Conservation (phyloP, 139 green algal genomes). For the Edaphochlamys debaryana region DNA sequence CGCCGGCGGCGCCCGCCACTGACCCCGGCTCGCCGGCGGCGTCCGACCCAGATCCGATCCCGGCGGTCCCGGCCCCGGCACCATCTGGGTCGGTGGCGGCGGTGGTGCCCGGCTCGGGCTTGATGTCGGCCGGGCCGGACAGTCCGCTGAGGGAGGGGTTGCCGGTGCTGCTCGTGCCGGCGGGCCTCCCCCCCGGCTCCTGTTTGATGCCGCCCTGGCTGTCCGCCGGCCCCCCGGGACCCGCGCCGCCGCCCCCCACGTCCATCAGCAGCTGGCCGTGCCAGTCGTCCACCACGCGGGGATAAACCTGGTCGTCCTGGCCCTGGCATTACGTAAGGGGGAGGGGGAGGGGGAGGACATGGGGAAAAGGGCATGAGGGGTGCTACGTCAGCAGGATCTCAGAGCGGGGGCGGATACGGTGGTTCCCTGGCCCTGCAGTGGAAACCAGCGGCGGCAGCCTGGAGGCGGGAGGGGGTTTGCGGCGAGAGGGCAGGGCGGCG, state of each 20-base stretch:
- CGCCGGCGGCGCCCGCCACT: background rate
- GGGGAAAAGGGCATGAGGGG: too few relatives aligned
- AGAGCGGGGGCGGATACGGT: too few relatives aligned
- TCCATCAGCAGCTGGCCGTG: constrained; percentile 36
- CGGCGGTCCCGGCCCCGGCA: background rate
- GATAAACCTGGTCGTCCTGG: constrained; percentile 22
- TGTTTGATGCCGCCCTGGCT: background rate
- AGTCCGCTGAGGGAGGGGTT: background rate
- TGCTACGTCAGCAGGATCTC: too few relatives aligned
- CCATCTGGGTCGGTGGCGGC: background rate
- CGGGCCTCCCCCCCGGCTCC: background rate
- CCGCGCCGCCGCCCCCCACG: background rate
- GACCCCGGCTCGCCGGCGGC: background rate
- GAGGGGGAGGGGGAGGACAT: too few relatives aligned
- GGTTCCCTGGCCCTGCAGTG: too few relatives aligned
- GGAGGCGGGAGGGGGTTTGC: too few relatives aligned
- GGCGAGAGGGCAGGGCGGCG: too few relatives aligned
- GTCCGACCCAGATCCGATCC: background rate
- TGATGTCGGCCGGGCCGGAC: background rate
- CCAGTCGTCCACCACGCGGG: constrained; percentile 31
- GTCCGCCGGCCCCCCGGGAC: too few relatives aligned
- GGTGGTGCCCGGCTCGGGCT: background rate
- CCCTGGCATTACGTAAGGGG: too few relatives aligned
- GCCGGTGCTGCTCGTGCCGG: background rate
- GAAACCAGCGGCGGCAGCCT: too few relatives aligned